A percentile compares a stretch with the other conserved stretches of the same genome.
Conservation (phyloP, 805 yeast genomes). For the Limtongia smithiae region DNA sequence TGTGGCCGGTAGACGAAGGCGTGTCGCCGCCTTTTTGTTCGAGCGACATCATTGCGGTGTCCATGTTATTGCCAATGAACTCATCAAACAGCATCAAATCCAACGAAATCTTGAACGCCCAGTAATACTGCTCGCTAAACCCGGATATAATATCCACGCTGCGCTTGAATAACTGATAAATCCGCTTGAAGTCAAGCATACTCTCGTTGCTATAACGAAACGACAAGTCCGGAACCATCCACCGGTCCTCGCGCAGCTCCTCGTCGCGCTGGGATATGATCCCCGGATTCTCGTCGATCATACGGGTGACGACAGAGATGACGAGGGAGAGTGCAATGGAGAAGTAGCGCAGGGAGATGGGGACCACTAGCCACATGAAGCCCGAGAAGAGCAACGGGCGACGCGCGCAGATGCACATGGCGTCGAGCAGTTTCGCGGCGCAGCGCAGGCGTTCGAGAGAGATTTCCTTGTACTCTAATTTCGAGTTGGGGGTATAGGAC, state of each 20-base stretch:
- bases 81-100: neutral
- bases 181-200: constrained; percentile 5
- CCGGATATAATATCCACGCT: constrained; percentile 6
- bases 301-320: neutral
- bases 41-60: too few relatives aligned
- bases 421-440: constrained; percentile 17
- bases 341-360: constrained; percentile 12
- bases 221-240: constrained; percentile 18
- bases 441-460: constrained; percentile 2
- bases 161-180: constrained; percentile 9
- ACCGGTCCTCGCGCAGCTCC: constrained; percentile 2
- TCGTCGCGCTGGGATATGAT: neutral
- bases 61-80: too few relatives aligned
- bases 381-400: constrained; percentile 17
- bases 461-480: neutral
- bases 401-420: constrained; percentile 14
- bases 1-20: too few relatives aligned
- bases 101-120: neutral
- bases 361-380: constrained; percentile 16
- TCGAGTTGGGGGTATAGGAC: constrained; percentile 6
- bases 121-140: neutral
- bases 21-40: too few relatives aligned
- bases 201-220: constrained; percentile 14
- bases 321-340: neutral
- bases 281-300: constrained; percentile 3